phyloP scores from a whole-genome alignment of 2,329 filamentous ascomycete genomes.

The Pezicula radicicola region DNA sequence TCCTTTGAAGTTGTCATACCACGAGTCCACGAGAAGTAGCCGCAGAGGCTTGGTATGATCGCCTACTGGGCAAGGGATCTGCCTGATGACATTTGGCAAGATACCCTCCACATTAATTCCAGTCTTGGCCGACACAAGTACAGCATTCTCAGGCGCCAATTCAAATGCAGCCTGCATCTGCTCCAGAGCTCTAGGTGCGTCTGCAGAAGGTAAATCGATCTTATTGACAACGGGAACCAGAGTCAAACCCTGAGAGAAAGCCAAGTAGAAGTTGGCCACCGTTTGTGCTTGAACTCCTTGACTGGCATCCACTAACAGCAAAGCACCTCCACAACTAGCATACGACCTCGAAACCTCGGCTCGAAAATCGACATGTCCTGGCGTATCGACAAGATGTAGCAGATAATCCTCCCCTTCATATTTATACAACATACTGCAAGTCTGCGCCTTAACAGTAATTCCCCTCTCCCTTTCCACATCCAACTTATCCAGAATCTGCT shows the following conservation, averaged over 20 bases:
- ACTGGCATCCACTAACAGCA: conserved; percentile 91
- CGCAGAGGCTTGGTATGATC: conserved; percentile 71
- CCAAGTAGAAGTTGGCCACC: conserved; percentile 96
- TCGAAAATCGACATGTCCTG: conserved; percentile 95
- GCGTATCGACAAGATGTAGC: conserved; percentile 92
- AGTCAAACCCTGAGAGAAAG: conserved; percentile 84
- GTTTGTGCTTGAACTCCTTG: conserved; percentile 98
- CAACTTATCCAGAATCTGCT: conserved; percentile 94
- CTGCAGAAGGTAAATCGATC: conserved; percentile 87
- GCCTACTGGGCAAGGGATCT: conserved; percentile 77
- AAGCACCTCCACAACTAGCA: conserved; percentile 88
- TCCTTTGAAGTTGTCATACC: conserved; percentile 96
- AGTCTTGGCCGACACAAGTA: conserved; percentile 89
- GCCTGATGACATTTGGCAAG: conserved; percentile 79
- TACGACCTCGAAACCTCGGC: conserved; percentile 96
- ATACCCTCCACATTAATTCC: conserved; percentile 83
- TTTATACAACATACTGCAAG: conserved; percentile 95
- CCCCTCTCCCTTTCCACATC: conserved; percentile 95
- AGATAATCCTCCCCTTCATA: conserved; percentile 85
- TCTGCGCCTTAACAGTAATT: conserved; percentile 98
- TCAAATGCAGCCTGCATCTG: conserved; percentile 89
- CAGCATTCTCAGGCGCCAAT: conserved; percentile 70
- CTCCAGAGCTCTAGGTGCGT: conserved; percentile 78
- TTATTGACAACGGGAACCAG: conserved; percentile 96
- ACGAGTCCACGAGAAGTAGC: conserved; percentile 90